phyloP scores from a whole-genome alignment of 352 stramenopile species.

The Pythium volutum region DNA sequence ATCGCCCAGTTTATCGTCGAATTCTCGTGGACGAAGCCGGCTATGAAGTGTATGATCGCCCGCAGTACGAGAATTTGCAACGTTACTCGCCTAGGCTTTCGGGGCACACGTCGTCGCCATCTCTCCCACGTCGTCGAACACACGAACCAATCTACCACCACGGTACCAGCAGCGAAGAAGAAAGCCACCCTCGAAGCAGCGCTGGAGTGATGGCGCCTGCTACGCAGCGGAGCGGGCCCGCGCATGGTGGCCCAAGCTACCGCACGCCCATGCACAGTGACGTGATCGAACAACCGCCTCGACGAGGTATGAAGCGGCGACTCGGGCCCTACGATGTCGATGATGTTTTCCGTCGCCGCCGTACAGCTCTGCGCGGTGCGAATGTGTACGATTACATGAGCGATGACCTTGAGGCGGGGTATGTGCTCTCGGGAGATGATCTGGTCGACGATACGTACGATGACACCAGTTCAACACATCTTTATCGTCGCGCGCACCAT shows the following conservation, averaged over 20 bases:
- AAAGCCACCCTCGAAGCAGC: not conserved
- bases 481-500: not conserved
- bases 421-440: conserved; percentile 10
- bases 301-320: conserved; percentile 16
- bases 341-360: conserved; percentile 3
- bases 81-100: conserved; percentile 1
- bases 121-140: not conserved
- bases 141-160: conserved; percentile 2
- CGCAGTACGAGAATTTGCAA: conserved; percentile 8
- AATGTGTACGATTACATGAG: conserved; percentile 8
- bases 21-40: conserved; percentile 19
- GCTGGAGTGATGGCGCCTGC: not conserved
- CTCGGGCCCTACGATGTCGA: conserved; percentile 2
- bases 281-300: not conserved
- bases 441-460: not conserved
- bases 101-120: conserved; percentile 1
- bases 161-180: conserved; percentile 17
- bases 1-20: conserved; percentile 15
- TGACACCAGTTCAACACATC: not conserved
- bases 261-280: not conserved
- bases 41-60: conserved; percentile 9
- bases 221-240: not conserved
- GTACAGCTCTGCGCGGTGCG: not conserved
- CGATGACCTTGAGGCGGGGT: conserved; percentile 5
- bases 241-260: not conserved